Base-by-base conservation (phyloP, 768 basidiomycete genomes). In the Boletus speciosus region DNA sequence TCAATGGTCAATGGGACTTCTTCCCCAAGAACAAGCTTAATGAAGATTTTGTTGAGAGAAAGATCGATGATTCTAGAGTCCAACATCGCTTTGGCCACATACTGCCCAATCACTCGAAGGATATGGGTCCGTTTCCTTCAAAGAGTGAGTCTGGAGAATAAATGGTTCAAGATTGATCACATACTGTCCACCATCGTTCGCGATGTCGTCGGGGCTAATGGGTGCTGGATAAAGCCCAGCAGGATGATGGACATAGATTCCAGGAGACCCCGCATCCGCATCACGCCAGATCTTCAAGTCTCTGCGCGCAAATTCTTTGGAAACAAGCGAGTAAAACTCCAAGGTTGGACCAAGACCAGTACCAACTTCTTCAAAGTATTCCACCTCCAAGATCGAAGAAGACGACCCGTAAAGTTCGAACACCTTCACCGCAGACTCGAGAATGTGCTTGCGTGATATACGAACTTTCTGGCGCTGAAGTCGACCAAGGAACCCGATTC, bases 291-390 rank as follows among this genome's bases (percentile, higher is more conserved):
- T 80, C 72, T 90, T 89, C 61, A 98, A 74, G 55, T 90, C 85
- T 62, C 87, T 83, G 50, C 91, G 78, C 0, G 93, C 93, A 69
- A 98, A 98, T 71, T 98, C 97, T 63, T 86, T 90, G 40, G 92
- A 96, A 8, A 94, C 97, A 47, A 98, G 74, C n/a, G 95, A 90
- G 71, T 98, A 99, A 74, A 99, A 99, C 73, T 99, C 97, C 23
- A 98, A 79, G 25, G 97, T 98, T 7, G 97, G 97, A 3, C 97
- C 97, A 11, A 99, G 76, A 19, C 97, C 97, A 8, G 96, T 98
- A 19, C 97, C 97, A 45, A 98, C 95, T 76, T 99, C 97, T 66
- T 97, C 93, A 65, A 98, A 98, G 74, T 98, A 98, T 74, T 99
- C 95, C 47, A 98, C 93, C 69, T 99, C 97, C 39, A 99, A 81